These are phyloP conservation scores for Vitis hybrid DNA, from an alignment of 177 flowering plant species.

Conservation along the genomic window DNA sequence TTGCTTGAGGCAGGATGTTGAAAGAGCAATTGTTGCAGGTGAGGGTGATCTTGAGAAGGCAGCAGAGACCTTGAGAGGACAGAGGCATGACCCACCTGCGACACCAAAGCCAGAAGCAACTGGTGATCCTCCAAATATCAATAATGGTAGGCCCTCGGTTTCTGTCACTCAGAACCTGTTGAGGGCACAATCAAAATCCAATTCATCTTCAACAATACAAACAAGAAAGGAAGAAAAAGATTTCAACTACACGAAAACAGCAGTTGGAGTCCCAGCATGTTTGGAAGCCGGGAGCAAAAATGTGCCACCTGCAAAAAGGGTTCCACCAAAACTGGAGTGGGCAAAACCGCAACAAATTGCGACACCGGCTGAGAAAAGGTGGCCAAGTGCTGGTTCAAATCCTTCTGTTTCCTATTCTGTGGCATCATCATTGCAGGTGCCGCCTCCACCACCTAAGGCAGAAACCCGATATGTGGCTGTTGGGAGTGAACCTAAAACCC, in stretches of 20 bases:
- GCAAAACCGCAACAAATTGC: slow-evolving; percentile 47
- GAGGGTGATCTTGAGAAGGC: slow-evolving; percentile 92
- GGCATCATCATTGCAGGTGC: slow-evolving; percentile 52
- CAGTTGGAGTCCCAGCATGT: slow-evolving; percentile 28
- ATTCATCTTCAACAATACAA: slow-evolving; percentile 33
- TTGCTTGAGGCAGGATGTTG: slow-evolving; percentile 82
- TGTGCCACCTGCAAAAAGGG: slow-evolving; percentile 48
- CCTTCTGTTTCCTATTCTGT: slow-evolving; percentile 52
- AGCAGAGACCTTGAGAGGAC: slow-evolving; percentile 44
- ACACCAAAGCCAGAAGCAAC: slow-evolving; percentile 63
- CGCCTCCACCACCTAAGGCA: slow-evolving; percentile 42
- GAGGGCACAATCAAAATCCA: slow-evolving; percentile 32
- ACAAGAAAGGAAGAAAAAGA: slow-evolving; percentile 69
- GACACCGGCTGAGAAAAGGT: slow-evolving; percentile 49
- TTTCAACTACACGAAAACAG: slow-evolving; percentile 58
- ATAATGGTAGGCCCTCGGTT: slow-evolving; percentile 17
- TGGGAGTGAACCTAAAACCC: slow-evolving; percentile 49
- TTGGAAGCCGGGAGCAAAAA: slow-evolving; percentile 45
- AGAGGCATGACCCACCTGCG: slow-evolving; percentile 54
- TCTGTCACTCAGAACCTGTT: slow-evolving; percentile 17
- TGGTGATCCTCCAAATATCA: slow-evolving; percentile 34
- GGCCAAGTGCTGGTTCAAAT: slow-evolving; percentile 49
- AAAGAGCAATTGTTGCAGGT: slow-evolving; percentile 70
- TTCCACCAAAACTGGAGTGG: slow-evolving; percentile 60
- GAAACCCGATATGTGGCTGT: slow-evolving; percentile 41